Percentiles rank a stretch among this genome's conserved stretches.
phyloP scores from a whole-genome alignment of 2,329 filamentous ascomycete species.

The Aspergillus sp. region DNA sequence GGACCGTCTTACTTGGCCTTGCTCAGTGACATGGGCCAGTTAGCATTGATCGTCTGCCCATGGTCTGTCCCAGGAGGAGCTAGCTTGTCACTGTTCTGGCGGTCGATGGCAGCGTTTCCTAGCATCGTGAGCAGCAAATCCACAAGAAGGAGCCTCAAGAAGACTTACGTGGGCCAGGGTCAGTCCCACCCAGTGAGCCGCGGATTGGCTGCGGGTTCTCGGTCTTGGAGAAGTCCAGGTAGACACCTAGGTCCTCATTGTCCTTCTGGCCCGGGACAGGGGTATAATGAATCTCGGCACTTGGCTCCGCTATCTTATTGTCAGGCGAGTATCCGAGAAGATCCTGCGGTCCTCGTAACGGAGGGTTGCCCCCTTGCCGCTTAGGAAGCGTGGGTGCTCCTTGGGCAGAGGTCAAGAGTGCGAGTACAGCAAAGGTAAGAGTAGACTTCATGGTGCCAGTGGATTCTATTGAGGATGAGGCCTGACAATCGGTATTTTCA shows the following conservation, averaged over 20 bases:
- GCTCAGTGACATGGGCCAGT: conserved; percentile 55
- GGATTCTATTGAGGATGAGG: neutral
- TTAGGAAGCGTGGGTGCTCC: conserved; percentile 12
- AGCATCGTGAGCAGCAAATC: neutral
- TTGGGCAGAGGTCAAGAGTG: conserved; percentile 7
- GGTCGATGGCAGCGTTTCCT: conserved; percentile 52
- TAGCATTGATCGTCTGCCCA: conserved; percentile 42
- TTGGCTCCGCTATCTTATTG: conserved; percentile 34
- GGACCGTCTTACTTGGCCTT: conserved; percentile 41
- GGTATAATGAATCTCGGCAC: conserved; percentile 41
- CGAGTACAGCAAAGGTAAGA: conserved; percentile 4
- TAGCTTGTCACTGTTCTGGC: conserved; percentile 54
- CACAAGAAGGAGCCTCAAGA: neutral
- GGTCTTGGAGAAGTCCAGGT: conserved; percentile 54
- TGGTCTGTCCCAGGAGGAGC: conserved; percentile 56
- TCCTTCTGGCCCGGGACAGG: conserved; percentile 54
- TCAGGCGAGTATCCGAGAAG: conserved; percentile 42
- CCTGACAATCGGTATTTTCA: neutral
- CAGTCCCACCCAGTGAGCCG: conserved; percentile 50
- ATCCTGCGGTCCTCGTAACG: conserved; percentile 27
- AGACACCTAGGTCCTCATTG: conserved; percentile 51
- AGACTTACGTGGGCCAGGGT: conserved; percentile 51
- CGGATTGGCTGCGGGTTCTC: conserved; percentile 58
- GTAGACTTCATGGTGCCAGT: conserved; percentile 13
- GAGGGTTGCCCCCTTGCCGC: conserved; percentile 19